Conservation (phyloP, 129 eudicot species). For the Tanacetum coccineum region DNA sequence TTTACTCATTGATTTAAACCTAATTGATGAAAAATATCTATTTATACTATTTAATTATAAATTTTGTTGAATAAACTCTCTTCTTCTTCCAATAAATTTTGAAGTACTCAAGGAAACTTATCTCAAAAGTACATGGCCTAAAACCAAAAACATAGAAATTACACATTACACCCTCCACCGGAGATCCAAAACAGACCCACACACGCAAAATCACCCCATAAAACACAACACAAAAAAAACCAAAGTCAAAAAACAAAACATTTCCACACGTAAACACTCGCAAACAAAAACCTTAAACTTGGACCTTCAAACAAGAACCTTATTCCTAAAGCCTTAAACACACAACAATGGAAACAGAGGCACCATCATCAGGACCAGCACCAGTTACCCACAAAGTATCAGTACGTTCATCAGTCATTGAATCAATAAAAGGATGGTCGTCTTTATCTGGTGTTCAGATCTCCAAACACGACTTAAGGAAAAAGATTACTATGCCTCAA, state of each 20-base stretch:
- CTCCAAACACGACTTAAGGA: conserved; percentile 48
- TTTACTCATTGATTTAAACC: no score
- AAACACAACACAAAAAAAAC: neutral
- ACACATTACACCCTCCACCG: conserved; percentile 23
- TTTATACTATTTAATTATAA: no score
- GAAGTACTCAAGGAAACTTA: no score
- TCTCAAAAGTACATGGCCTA: no score
- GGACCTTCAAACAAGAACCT: conserved; percentile 14
- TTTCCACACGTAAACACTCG: conserved; percentile 18
- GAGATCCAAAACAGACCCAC: conserved; percentile 26
- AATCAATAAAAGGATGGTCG: conserved; percentile 62
- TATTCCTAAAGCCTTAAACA: neutral
- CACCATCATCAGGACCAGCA: conserved; percentile 25
- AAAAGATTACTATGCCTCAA: conserved; percentile 58
- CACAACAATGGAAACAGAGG: conserved; percentile 35
- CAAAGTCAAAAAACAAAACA: conserved; percentile 9
- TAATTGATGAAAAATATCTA: no score
- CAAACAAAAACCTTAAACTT: neutral
- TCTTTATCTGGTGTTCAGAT: conserved; percentile 53
- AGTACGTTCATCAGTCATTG: conserved; percentile 65
- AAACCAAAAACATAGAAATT: no score
- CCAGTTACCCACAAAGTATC: conserved; percentile 33
- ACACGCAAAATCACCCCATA: neutral
- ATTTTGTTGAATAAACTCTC: no score
- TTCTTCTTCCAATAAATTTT: no score